Percentiles rank a stretch among this genome's conserved stretches.
These are phyloP conservation scores for Beverwykella pulmonaria DNA, from an alignment of 495 filamentous ascomycete genomes.

Conservation along the genomic window DNA sequence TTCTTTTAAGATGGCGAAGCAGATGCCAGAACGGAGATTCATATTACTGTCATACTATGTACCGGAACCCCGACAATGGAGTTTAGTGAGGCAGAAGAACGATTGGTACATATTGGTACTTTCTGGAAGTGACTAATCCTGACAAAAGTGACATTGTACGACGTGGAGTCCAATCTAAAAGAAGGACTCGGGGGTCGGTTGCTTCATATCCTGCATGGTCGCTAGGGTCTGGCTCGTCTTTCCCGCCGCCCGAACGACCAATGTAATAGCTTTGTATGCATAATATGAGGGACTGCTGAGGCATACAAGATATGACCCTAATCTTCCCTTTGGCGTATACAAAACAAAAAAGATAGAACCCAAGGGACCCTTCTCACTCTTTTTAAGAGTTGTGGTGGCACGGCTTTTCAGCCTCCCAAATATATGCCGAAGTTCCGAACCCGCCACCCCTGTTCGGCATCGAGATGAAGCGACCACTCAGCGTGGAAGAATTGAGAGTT, in stretches of 20 bases:
- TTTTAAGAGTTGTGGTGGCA: too few relatives aligned
- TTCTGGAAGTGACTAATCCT: neutral
- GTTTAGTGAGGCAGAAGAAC: neutral
- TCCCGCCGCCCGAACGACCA: too few relatives aligned
- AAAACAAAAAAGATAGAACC: too few relatives aligned
- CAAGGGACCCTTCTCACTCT: too few relatives aligned
- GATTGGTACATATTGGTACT: neutral
- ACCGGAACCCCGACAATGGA: neutral
- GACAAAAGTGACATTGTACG: neutral
- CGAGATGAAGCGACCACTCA: neutral
- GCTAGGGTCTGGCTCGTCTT: too few relatives aligned
- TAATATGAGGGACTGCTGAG: too few relatives aligned
- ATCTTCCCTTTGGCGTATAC: too few relatives aligned
- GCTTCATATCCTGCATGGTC: neutral
- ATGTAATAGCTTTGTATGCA: too few relatives aligned
- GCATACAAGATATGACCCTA: too few relatives aligned
- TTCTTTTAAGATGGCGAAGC: neutral
- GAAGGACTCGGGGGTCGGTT: neutral
- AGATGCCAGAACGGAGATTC: neutral
- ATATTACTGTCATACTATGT: neutral
- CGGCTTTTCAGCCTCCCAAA: neutral
- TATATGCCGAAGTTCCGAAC: neutral
- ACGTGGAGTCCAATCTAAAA: neutral
- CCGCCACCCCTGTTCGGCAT: neutral
- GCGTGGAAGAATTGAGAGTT: neutral